These are phyloP conservation scores for Pseudonectria foliicola DNA, from an alignment of 2,329 filamentous ascomycete species.

Conservation along the genomic window DNA sequence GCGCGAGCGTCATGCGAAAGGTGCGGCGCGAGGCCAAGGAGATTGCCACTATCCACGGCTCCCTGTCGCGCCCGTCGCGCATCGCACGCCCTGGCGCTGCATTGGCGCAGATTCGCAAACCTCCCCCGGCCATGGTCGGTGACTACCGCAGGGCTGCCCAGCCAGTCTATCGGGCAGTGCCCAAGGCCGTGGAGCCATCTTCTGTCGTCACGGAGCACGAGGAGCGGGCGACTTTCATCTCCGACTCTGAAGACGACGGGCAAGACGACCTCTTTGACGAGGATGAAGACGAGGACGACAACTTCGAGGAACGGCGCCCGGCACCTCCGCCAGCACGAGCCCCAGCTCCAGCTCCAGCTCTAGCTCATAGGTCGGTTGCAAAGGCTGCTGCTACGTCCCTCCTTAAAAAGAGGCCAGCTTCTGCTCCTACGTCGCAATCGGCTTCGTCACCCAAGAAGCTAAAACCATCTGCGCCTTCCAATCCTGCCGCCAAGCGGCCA, in stretches of 20 bases:
- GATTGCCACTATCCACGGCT: constrained; percentile 41
- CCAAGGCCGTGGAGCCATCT: constrained; percentile 13
- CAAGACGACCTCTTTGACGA: constrained; percentile 22
- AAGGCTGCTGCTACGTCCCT: constrained; percentile 11
- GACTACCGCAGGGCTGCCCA: constrained; percentile 41
- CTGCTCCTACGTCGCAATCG: constrained; percentile 1
- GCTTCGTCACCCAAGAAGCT: not conserved
- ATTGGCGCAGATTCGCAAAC: constrained; percentile 35
- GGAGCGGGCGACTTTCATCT: constrained; percentile 31
- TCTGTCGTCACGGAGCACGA: constrained; percentile 25
- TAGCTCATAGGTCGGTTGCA: constrained; percentile 5
- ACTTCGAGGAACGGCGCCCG: constrained; percentile 7
- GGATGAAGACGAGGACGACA: constrained; percentile 9
- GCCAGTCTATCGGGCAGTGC: constrained; percentile 23
- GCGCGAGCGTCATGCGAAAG: constrained; percentile 48
- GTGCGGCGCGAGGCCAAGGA: constrained; percentile 50
- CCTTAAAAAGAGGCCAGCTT: constrained; percentile 13
- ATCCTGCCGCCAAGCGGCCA: constrained; percentile 8
- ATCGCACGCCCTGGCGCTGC: constrained; percentile 15
- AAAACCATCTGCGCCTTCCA: not conserved
- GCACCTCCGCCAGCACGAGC: not conserved
- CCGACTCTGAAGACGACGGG: constrained; percentile 31
- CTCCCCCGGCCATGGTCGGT: constrained; percentile 47
- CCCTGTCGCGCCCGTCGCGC: constrained; percentile 33
- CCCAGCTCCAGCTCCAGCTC: constrained; percentile 4